Conservation (phyloP, 805 yeast genomes). For the Cyberlindnera mississippiensis region DNA sequence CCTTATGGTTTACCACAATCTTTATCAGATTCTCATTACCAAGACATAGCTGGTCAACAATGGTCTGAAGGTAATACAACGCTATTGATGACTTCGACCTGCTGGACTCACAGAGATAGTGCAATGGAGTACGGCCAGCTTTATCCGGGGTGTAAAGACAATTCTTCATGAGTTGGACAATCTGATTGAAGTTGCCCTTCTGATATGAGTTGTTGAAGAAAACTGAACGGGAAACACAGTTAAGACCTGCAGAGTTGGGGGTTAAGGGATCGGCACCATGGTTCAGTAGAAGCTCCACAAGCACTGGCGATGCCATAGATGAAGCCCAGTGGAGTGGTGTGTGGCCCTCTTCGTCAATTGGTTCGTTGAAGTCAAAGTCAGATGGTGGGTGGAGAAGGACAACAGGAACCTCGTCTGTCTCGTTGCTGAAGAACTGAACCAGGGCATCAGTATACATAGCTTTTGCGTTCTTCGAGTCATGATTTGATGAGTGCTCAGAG, state of each 20-base stretch:
- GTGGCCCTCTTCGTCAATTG: conserved; percentile 78
- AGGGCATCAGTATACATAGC: conserved; percentile 38
- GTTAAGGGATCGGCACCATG: conserved; percentile 59
- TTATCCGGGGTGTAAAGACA: conserved; percentile 70
- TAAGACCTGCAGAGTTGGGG: conserved; percentile 56
- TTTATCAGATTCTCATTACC: conserved; percentile 44
- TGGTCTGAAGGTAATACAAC: conserved; percentile 50
- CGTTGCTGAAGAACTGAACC: conserved; percentile 47
- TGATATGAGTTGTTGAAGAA: conserved; percentile 73
- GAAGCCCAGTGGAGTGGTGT: conserved; percentile 85
- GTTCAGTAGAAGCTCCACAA: conserved; percentile 53
- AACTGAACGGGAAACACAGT: conserved; percentile 63
- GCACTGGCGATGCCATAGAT: conserved; percentile 64
- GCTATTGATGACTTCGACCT: conserved; percentile 47
- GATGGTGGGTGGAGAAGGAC: conserved; percentile 53
- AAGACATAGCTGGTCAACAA: conserved; percentile 40
- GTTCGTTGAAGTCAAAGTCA: conserved; percentile 59
- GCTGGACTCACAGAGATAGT: conserved; percentile 56
- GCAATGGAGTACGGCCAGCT: conserved; percentile 70
- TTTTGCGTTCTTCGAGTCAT: conserved; percentile 24
- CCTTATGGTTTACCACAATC: conserved; percentile 69
- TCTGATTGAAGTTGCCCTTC: conserved; percentile 51
- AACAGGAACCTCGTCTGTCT: conserved; percentile 29
- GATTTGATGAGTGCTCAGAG: conserved; percentile 30
- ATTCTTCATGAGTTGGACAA: conserved; percentile 56